Evolutionary conservation across 768 basidiomycete genomes (phyloP).

Genomic region (Wakefieldia striispora): DNA sequence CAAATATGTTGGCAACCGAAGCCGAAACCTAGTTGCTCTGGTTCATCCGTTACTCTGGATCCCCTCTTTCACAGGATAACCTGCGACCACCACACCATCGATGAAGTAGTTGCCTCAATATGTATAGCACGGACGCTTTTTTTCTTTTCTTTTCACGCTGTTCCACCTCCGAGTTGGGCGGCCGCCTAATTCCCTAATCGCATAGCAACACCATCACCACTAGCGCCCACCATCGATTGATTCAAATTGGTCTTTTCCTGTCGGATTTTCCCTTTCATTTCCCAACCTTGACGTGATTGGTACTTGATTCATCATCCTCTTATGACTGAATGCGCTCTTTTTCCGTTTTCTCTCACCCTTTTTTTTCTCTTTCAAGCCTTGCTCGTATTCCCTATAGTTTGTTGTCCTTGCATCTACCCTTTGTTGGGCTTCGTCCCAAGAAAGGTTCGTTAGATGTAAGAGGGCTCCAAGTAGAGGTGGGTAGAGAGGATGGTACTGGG

Average conservation of each 20-base stretch:
- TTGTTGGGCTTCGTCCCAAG: slow-evolving; percentile 37
- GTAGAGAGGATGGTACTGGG: slow-evolving; percentile 10
- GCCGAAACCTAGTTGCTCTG: slow-evolving; percentile 7
- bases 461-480: slow-evolving; percentile 53
- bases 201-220: slow-evolving; percentile 22
- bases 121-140: slow-evolving; percentile 72
- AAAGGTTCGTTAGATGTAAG: slow-evolving; percentile 67
- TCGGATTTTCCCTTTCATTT: slow-evolving; percentile 28
- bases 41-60: slow-evolving; percentile 16
- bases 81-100: slow-evolving; percentile 24
- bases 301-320: slow-evolving; percentile 23
- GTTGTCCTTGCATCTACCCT: slow-evolving; percentile 72
- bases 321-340: slow-evolving; percentile 22
- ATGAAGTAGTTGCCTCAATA: slow-evolving; percentile 40
- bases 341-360: slow-evolving; percentile 15
- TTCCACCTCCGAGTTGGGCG: slow-evolving; percentile 19
- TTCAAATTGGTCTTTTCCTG: slow-evolving; percentile 25
- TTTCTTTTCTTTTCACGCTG: slow-evolving; percentile 59
- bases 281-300: slow-evolving; percentile 17
- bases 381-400: slow-evolving; percentile 35
- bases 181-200: slow-evolving; percentile 32
- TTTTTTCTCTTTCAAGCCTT: slow-evolving; percentile 21
- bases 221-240: slow-evolving; percentile 35
- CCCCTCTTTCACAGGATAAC: slow-evolving; percentile 18
- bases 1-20: slow-evolving; percentile 20